These are phyloP conservation scores for Ormosia semicastrata DNA, from an alignment of 306 rosid genomes.

Conservation along the genomic window DNA sequence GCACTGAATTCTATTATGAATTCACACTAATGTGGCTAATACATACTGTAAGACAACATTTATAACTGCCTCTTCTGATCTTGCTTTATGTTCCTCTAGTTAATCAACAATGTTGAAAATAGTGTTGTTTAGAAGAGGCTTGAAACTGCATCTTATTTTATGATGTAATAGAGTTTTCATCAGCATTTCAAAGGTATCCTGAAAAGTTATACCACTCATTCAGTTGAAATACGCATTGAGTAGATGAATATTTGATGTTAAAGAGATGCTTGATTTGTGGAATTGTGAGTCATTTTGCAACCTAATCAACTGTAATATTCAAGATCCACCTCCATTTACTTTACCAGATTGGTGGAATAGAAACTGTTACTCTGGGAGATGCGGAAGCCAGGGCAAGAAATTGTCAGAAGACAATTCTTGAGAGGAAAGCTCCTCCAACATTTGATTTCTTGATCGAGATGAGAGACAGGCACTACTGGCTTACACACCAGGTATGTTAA, in stretches of 20 bases:
- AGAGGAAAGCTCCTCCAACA: slow-evolving; percentile 71
- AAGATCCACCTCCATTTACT: slow-evolving; percentile 24
- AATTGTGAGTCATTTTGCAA: not conserved
- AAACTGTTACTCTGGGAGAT: slow-evolving; percentile 62
- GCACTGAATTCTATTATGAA: not conserved
- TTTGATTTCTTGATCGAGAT: slow-evolving; percentile 74
- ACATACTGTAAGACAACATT: not conserved
- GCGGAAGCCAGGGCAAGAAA: slow-evolving; percentile 66
- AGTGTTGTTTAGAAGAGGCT: slow-evolving; percentile 3
- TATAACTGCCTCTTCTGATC: not conserved
- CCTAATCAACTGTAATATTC: slow-evolving; percentile 8
- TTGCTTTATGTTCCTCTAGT: not conserved
- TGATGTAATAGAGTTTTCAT: not conserved
- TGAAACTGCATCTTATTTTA: slow-evolving; percentile 10
- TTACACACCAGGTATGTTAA: slow-evolving; percentile 62
- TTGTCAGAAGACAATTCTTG: slow-evolving; percentile 63
- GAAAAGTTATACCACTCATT: not conserved
- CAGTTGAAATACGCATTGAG: not conserved
- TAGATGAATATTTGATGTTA: not conserved
- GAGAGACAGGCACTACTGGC: slow-evolving; percentile 74
- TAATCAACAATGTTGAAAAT: not conserved
- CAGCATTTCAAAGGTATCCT: not conserved
- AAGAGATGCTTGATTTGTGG: slow-evolving; percentile 8
- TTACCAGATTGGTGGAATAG: slow-evolving; percentile 61
- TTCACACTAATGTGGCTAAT: slow-evolving; percentile 1